Conservation (phyloP, 2,329 filamentous ascomycete species). For the Colletotrichum navitas region DNA sequence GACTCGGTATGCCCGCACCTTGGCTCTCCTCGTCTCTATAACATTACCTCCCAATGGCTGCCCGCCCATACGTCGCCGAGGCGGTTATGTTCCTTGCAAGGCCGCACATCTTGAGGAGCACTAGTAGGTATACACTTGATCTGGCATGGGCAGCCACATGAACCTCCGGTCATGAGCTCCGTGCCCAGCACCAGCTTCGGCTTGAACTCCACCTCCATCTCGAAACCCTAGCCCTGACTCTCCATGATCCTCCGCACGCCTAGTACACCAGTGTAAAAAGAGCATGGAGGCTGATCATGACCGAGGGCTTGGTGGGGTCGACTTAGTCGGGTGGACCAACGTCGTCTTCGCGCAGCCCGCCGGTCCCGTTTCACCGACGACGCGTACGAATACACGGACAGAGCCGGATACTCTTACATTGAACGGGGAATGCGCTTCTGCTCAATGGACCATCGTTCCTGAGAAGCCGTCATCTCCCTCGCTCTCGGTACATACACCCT, state of each 20-base stretch:
- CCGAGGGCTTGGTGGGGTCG: constrained; percentile 23
- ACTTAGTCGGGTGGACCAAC: constrained; percentile 21
- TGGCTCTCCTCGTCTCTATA: constrained; percentile 20
- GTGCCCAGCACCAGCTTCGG: neutral
- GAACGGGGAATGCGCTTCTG: constrained; percentile 5
- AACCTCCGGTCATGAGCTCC: constrained; percentile 43
- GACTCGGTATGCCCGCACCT: constrained; percentile 16
- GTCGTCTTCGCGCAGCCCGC: constrained; percentile 26
- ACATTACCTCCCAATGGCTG: no score
- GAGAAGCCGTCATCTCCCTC: constrained; percentile 18
- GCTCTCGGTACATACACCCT: neutral
- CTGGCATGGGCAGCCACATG: constrained; percentile 46
- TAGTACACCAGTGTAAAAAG: constrained; percentile 1
- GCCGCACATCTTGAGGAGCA: constrained; percentile 9
- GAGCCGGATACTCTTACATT: neutral
- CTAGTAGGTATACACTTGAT: neutral
- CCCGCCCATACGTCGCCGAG: neutral
- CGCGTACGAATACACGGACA: constrained; percentile 7
- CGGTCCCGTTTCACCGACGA: constrained; percentile 26
- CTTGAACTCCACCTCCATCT: constrained; percentile 13
- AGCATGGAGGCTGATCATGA: constrained; percentile 35
- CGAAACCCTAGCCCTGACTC: constrained; percentile 40
- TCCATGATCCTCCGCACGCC: constrained; percentile 34
- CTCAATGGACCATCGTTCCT: constrained; percentile 18
- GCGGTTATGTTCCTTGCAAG: neutral